These are phyloP conservation scores for Nowakowskiella sp. DNA, from an alignment of 192 early-diverging fungal genomes.

Conservation along the genomic window DNA sequence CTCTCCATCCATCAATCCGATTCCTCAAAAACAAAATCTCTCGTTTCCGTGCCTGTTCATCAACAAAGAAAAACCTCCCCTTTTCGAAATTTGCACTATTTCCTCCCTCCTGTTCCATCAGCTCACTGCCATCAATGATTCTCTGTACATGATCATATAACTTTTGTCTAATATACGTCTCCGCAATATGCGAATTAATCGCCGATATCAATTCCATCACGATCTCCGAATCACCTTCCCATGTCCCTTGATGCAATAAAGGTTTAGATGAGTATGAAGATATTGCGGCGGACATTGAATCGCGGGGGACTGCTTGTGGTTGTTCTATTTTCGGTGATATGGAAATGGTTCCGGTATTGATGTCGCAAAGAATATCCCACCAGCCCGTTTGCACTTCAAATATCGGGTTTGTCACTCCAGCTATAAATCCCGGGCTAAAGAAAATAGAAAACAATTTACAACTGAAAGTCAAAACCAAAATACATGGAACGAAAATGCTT, in stretches of 20 bases:
- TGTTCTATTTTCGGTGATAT: slow-evolving; percentile 63
- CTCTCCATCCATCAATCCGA: slow-evolving; percentile 82
- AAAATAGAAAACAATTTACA: slow-evolving; percentile 6
- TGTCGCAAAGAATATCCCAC: slow-evolving; percentile 97
- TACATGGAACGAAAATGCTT: slow-evolving; percentile 7
- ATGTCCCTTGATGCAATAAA: slow-evolving; percentile 10
- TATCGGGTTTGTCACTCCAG: slow-evolving; percentile 91
- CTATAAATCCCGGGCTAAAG: slow-evolving; percentile 74
- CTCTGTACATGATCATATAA: slow-evolving; percentile 80
- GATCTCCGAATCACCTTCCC: slow-evolving; percentile 31
- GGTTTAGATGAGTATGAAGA: background rate
- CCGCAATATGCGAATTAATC: slow-evolving; percentile 77
- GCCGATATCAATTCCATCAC: slow-evolving; percentile 41
- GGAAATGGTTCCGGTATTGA: slow-evolving; percentile 88
- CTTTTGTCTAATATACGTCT: slow-evolving; percentile 77
- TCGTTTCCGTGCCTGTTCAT: slow-evolving; percentile 52
- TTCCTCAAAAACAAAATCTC: slow-evolving; percentile 67
- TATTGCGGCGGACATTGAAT: background rate
- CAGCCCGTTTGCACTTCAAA: slow-evolving; percentile 87
- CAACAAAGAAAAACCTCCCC: slow-evolving; percentile 64
- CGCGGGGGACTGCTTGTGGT: background rate
- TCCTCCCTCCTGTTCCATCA: slow-evolving; percentile 60
- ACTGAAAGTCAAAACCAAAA: slow-evolving; percentile 1
- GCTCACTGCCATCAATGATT: slow-evolving; percentile 69
- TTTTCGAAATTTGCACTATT: slow-evolving; percentile 43